These are phyloP conservation scores for Trametes coccinea DNA, from an alignment of 768 basidiomycete species.

Conservation along the genomic window DNA sequence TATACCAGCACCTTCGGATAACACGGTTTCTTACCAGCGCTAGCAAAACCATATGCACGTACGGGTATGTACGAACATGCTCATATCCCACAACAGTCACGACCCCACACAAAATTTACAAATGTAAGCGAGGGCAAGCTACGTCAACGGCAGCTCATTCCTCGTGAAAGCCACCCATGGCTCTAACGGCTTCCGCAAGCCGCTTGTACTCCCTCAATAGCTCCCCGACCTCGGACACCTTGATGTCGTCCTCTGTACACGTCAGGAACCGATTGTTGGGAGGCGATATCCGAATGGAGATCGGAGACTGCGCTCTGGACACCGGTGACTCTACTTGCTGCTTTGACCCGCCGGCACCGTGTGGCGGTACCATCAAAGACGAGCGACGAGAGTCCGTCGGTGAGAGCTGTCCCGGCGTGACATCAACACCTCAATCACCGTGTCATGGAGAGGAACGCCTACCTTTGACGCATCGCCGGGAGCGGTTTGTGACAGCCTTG, in stretches of 20 bases:
- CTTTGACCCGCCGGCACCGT: slow-evolving; percentile 29
- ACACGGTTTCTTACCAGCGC: too few relatives aligned
- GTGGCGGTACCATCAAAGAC: slow-evolving; percentile 37
- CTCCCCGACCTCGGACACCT: slow-evolving; percentile 76
- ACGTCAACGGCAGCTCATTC: slow-evolving; percentile 6
- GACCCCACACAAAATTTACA: too few relatives aligned
- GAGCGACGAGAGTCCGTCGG: slow-evolving; percentile 43
- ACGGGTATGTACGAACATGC: too few relatives aligned
- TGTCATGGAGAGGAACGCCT: not conserved
- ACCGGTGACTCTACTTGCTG: slow-evolving; percentile 38
- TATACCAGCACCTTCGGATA: too few relatives aligned
- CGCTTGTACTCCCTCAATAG: slow-evolving; percentile 81
- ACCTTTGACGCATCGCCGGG: slow-evolving; percentile 23
- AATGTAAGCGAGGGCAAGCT: not conserved
- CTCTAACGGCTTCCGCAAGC: slow-evolving; percentile 67
- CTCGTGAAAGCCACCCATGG: slow-evolving; percentile 56
- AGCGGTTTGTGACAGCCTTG: slow-evolving; percentile 41
- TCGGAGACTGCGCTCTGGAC: slow-evolving; percentile 41
- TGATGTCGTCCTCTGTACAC: slow-evolving; percentile 73
- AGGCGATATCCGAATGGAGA: slow-evolving; percentile 49
- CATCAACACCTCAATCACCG: slow-evolving; percentile 1
- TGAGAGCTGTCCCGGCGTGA: slow-evolving; percentile 29
- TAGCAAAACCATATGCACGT: too few relatives aligned
- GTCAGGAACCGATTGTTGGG: slow-evolving; percentile 73
- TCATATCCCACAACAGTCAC: not conserved